These are phyloP conservation scores for Pythium rishiriense DNA, from an alignment of 352 stramenopile species.

Conservation along the genomic window DNA sequence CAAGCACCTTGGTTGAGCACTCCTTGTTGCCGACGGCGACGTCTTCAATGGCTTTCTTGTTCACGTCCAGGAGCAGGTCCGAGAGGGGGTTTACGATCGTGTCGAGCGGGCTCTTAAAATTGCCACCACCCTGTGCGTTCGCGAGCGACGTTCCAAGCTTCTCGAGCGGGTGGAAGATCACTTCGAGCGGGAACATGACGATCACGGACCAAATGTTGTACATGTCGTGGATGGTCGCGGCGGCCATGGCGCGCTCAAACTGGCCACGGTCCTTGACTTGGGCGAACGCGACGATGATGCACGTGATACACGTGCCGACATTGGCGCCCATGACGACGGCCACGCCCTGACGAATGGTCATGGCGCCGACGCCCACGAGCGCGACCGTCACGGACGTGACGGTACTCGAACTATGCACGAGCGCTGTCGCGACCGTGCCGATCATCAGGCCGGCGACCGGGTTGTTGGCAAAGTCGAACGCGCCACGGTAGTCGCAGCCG, in stretches of 20 bases:
- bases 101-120: constrained; percentile 28
- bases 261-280: constrained; percentile 21
- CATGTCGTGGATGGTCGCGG: constrained; percentile 22
- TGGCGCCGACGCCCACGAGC: constrained; percentile 4
- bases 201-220: constrained; percentile 19
- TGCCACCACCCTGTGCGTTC: constrained; percentile 4
- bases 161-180: constrained; percentile 36
- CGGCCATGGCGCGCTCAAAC: constrained; percentile 38
- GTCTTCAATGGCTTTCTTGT: constrained; percentile 14
- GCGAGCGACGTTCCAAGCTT: constrained; percentile 30
- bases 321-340: constrained; percentile 86
- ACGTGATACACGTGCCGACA: constrained; percentile 32
- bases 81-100: constrained; percentile 28
- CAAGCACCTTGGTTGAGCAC: constrained; percentile 27
- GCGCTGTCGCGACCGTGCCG: constrained; percentile 59
- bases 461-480: constrained; percentile 73
- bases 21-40: constrained; percentile 24
- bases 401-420: constrained; percentile 47
- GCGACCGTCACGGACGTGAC: constrained; percentile 23
- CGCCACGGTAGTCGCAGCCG: constrained; percentile 59
- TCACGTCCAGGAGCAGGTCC: constrained; percentile 7
- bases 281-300: constrained; percentile 20
- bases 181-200: constrained; percentile 32
- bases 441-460: constrained; percentile 78
- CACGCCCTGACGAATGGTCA: constrained; percentile 42